A percentile compares a stretch with the other conserved stretches of the same genome.
Evolutionary conservation across 345 rosid genomes (phyloP).

Genomic region (Eucalyptus albens): DNA sequence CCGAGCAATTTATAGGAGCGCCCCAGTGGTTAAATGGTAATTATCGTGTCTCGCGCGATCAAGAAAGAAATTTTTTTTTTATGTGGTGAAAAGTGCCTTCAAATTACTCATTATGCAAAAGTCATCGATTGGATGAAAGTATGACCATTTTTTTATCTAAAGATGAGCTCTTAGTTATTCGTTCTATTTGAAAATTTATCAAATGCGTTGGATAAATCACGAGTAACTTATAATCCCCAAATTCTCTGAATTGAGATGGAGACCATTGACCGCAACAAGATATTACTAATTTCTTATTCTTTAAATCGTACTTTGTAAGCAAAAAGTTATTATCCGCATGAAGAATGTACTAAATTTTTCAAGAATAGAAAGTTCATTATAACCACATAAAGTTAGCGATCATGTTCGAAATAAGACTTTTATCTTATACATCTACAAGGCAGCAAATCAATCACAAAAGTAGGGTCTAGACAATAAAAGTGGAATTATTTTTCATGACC

Average conservation of each 20-base stretch:
- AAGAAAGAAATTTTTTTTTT: no score
- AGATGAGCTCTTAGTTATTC: not conserved
- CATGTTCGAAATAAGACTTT: not conserved
- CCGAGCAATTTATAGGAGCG: not conserved
- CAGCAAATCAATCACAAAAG: not conserved
- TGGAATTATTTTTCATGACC: no score
- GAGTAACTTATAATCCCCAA: not conserved
- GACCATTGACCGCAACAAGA: not conserved
- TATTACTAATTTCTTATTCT: not conserved
- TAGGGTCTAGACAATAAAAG: not conserved
- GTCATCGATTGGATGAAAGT: not conserved
- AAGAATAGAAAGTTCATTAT: no score
- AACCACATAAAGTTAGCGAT: not conserved
- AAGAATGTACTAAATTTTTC: not conserved
- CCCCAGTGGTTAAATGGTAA: not conserved
- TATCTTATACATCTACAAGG: rapidly evolving
- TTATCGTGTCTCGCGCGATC: not conserved
- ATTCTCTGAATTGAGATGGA: not conserved
- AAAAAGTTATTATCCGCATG: rapidly evolving
- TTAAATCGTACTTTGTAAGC: rapidly evolving
- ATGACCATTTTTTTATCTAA: not conserved
- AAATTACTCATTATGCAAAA: not conserved
- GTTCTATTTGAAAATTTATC: not conserved
- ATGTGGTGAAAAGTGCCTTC: not conserved
- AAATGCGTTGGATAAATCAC: not conserved